Evolutionary conservation across 2,329 filamentous ascomycete species (phyloP).

Genomic region (Tolypocladium sp.): DNA sequence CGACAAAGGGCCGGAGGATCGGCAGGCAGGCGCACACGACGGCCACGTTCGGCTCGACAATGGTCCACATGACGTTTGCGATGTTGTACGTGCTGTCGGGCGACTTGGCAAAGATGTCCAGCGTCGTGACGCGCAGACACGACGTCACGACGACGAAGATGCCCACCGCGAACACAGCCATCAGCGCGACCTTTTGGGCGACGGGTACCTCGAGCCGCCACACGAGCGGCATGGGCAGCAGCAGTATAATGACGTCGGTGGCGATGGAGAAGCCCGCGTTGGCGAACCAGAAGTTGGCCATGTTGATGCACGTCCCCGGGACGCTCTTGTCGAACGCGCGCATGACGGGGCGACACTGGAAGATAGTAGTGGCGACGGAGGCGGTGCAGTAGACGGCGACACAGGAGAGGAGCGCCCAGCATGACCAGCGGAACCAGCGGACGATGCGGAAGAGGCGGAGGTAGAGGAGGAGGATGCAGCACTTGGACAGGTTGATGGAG

Average conservation of each 20-base stretch:
- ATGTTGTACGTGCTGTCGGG: slow-evolving; percentile 23
- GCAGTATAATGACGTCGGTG: slow-evolving; percentile 33
- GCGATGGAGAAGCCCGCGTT: slow-evolving; percentile 35
- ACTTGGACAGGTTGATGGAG: slow-evolving; percentile 20
- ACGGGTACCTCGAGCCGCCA: slow-evolving; percentile 30
- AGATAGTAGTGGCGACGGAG: slow-evolving; percentile 17
- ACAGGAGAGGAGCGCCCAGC: slow-evolving; percentile 13
- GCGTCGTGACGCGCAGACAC: slow-evolving; percentile 20
- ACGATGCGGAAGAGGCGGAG: slow-evolving; percentile 20
- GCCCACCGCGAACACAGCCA: slow-evolving; percentile 28
- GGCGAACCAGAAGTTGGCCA: slow-evolving; percentile 34
- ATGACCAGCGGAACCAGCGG: slow-evolving; percentile 15
- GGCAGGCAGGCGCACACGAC: slow-evolving; percentile 30
- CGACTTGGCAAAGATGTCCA: slow-evolving; percentile 14
- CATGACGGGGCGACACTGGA: slow-evolving; percentile 21
- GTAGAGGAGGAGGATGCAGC: slow-evolving; percentile 23
- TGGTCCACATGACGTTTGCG: slow-evolving; percentile 24
- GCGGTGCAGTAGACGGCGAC: slow-evolving; percentile 16
- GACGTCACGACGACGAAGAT: slow-evolving; percentile 21
- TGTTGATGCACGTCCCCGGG: slow-evolving; percentile 32
- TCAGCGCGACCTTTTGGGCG: slow-evolving; percentile 25
- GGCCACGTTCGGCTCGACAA: slow-evolving; percentile 28
- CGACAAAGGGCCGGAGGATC: slow-evolving; percentile 22
- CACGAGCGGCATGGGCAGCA: slow-evolving; percentile 34
- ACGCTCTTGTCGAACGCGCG: slow-evolving; percentile 31